Conservation (phyloP, 2,329 filamentous ascomycete species). For the Sporothrix variecibatus region DNA sequence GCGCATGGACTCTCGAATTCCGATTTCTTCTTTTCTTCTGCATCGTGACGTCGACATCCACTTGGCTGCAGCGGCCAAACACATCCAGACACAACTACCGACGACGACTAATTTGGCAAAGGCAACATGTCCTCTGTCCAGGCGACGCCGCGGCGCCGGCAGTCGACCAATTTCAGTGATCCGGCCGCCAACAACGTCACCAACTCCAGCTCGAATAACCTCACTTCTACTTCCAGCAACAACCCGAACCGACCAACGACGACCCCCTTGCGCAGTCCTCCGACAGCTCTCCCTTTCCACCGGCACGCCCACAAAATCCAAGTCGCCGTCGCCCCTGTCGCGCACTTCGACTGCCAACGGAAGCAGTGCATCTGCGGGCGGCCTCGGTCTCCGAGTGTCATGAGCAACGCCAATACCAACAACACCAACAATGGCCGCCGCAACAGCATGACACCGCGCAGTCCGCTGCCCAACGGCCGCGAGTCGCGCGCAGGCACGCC, state of each 20-base stretch:
- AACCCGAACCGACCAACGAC: background rate
- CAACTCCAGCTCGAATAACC: background rate
- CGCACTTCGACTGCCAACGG: slow-evolving; percentile 11
- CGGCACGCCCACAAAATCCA: slow-evolving; percentile 25
- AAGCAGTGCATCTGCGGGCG: background rate
- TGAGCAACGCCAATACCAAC: slow-evolving; percentile 36
- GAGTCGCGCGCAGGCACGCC: slow-evolving; percentile 53
- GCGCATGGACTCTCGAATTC: background rate
- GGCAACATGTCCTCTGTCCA: slow-evolving; percentile 20
- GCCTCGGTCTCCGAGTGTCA: slow-evolving; percentile 42
- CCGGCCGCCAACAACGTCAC: background rate
- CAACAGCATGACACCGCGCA: slow-evolving; percentile 43
- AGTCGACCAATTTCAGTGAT: slow-evolving; percentile 15
- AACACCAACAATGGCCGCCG: slow-evolving; percentile 34
- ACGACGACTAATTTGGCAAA: background rate
- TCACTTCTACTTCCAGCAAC: slow-evolving; percentile 7
- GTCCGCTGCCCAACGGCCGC: slow-evolving; percentile 45
- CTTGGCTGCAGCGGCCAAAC: slow-evolving; percentile 12
- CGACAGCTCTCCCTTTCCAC: slow-evolving; percentile 32
- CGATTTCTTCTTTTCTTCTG: background rate
- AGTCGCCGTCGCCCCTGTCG: slow-evolving; percentile 24
- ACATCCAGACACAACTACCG: background rate
- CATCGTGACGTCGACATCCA: slow-evolving; percentile 23
- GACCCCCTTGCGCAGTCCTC: slow-evolving; percentile 32
- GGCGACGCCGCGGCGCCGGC: slow-evolving; percentile 23